Evolutionary conservation across 257 asterid species (phyloP).

Genomic region (Cinchona pubescens): DNA sequence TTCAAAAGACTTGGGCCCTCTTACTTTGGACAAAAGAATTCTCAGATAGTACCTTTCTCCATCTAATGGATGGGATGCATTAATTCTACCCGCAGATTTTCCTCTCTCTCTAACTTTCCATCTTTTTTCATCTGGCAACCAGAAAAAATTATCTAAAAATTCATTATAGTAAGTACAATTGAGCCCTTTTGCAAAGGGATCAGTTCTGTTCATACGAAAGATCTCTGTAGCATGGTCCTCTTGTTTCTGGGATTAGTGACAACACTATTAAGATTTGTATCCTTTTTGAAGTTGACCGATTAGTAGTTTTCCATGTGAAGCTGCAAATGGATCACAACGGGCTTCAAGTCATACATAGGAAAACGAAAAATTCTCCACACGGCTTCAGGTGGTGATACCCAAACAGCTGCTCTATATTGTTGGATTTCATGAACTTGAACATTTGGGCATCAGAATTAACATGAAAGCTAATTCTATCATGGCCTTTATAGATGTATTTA

Average conservation of each 20-base stretch:
- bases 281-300: not conserved
- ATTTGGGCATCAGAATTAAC: not conserved
- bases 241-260: not conserved
- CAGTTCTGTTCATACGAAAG: not conserved
- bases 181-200: not conserved
- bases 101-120: conserved; percentile 7
- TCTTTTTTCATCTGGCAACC: not conserved
- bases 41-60: not conserved
- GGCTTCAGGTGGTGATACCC: not conserved
- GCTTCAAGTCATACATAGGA: not conserved
- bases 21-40: not conserved
- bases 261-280: not conserved
- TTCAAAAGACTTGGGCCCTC: not conserved
- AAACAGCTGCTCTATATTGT: not conserved
- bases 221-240: conserved; percentile 5
- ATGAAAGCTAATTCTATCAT: not conserved
- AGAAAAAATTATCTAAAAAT: not conserved
- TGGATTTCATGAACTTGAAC: too few species aligned
- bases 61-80: not conserved
- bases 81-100: not conserved
- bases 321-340: not conserved
- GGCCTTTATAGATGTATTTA: not conserved
- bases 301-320: not conserved
- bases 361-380: not conserved
- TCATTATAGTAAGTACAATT: not conserved